These are phyloP conservation scores for Candida sojae DNA, from an alignment of 1,139 yeast species.

Conservation along the genomic window DNA sequence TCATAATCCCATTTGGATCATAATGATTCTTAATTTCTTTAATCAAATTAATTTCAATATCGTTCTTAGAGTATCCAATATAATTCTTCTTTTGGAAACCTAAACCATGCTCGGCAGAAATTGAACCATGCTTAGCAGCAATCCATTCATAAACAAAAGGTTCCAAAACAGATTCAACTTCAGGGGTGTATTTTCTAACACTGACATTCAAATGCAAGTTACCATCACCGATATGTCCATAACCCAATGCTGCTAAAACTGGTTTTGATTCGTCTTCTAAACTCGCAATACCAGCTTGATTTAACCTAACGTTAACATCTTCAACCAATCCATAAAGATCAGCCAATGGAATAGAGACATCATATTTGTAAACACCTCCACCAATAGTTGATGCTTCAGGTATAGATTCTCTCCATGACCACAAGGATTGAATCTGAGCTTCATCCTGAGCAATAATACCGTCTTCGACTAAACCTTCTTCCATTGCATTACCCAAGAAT, in stretches of 20 bases:
- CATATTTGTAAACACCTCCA: constrained; percentile 97
- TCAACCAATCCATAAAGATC: constrained; percentile 80
- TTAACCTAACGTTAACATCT: constrained; percentile 62
- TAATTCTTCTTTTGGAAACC: constrained; percentile 95
- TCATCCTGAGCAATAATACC: constrained; percentile 97
- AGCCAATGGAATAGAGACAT: constrained; percentile 83
- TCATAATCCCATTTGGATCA: constrained; percentile 88
- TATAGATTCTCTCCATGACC: constrained; percentile 95
- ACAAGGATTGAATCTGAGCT: constrained; percentile 74
- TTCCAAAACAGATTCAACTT: constrained; percentile 76
- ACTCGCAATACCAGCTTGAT: constrained; percentile 60
- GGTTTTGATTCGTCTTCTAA: constrained; percentile 67
- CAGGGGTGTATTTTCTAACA: constrained; percentile 78
- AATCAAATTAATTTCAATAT: constrained; percentile 68
- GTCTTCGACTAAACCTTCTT: constrained; percentile 77
- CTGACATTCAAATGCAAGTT: constrained; percentile 90
- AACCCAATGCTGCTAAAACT: constrained; percentile 86
- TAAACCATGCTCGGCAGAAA: constrained; percentile 95
- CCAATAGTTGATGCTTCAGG: constrained; percentile 84
- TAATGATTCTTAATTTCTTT: constrained; percentile 73
- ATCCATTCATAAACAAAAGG: constrained; percentile 96
- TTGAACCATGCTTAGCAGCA: constrained; percentile 70
- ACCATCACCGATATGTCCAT: constrained; percentile 97
- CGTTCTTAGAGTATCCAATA: constrained; percentile 78
- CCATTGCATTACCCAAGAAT: constrained; percentile 84